phyloP scores from a whole-genome alignment of 2,329 filamentous ascomycete genomes.

The Venturiaceae sp. region DNA sequence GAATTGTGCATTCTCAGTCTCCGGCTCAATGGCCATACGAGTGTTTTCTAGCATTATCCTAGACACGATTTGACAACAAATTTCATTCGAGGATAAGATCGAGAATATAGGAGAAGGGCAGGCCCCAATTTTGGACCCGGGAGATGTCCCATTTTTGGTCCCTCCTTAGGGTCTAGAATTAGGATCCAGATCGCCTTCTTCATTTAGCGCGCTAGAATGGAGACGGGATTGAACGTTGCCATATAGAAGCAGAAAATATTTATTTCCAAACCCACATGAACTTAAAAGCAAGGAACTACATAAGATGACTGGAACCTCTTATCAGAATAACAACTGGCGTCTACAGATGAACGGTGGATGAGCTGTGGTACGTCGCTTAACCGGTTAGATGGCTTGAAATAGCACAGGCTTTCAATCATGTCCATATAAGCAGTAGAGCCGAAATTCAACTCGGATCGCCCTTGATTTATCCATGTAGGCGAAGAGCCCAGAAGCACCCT shows the following conservation, averaged over 20 bases:
- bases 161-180: conserved; percentile 10
- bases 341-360: conserved; percentile 5
- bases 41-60: conserved; percentile 9
- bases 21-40: no score
- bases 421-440: conserved; percentile 8
- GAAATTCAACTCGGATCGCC: conserved; percentile 3
- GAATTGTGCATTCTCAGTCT: no score
- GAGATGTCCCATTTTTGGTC: conserved; percentile 11
- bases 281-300: no score
- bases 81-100: conserved; percentile 10
- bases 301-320: conserved; percentile 6
- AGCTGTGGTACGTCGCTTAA: conserved; percentile 9
- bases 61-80: conserved; percentile 9
- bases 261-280: no score
- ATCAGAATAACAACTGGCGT: background rate
- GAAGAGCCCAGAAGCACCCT: background rate
- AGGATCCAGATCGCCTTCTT: conserved; percentile 9
- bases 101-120: conserved; percentile 11
- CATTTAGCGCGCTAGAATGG: conserved; percentile 6
- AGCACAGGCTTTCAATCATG: conserved; percentile 7
- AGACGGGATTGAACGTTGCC: conserved; percentile 4
- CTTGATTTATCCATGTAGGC: background rate
- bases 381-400: conserved; percentile 9
- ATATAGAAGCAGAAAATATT: conserved; percentile 9
- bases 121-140: conserved; percentile 9